Conservation (phyloP, 495 filamentous ascomycete genomes). For the Rusavskia elegans region DNA sequence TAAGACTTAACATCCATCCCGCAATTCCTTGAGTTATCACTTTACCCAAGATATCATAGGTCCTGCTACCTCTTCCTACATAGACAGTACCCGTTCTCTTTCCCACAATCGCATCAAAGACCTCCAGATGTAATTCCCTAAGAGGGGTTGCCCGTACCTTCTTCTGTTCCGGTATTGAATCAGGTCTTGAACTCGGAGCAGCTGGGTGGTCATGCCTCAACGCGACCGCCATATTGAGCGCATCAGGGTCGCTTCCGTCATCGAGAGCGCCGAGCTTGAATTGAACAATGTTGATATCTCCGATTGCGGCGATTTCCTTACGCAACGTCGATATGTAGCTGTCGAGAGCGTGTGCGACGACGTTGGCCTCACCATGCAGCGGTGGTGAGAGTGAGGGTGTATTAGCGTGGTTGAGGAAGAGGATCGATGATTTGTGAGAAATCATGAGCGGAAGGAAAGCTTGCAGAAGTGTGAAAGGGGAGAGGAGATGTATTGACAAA, state of each 20-base stretch:
- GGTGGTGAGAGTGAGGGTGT: conserved; percentile 68
- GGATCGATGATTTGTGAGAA: conserved; percentile 36
- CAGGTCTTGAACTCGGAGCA: neutral
- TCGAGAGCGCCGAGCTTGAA: conserved; percentile 83
- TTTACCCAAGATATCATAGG: conserved; percentile 74
- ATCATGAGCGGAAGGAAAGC: conserved; percentile 72
- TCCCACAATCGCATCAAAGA: conserved; percentile 69
- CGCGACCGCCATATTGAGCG: neutral
- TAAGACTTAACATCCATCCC: conserved; percentile 62
- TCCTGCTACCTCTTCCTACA: conserved; percentile 63
- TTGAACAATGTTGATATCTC: conserved; percentile 64
- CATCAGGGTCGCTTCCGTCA: conserved; percentile 18
- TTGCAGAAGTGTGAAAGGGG: conserved; percentile 76
- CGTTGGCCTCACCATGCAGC: conserved; percentile 70
- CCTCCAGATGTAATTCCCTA: conserved; percentile 61
- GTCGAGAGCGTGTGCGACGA: conserved; percentile 58
- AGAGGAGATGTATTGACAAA: conserved; percentile 79
- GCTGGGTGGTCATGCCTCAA: conserved; percentile 1
- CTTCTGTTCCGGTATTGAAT: conserved; percentile 1
- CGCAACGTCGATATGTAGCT: conserved; percentile 65
- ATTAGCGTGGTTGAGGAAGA: conserved; percentile 74
- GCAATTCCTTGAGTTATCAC: conserved; percentile 70
- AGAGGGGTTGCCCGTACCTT: conserved; percentile 41
- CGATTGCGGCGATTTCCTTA: conserved; percentile 40
- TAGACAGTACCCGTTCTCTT: conserved; percentile 35